Conservation (phyloP, 352 stramenopile genomes). For the Phytophthora meadii region DNA sequence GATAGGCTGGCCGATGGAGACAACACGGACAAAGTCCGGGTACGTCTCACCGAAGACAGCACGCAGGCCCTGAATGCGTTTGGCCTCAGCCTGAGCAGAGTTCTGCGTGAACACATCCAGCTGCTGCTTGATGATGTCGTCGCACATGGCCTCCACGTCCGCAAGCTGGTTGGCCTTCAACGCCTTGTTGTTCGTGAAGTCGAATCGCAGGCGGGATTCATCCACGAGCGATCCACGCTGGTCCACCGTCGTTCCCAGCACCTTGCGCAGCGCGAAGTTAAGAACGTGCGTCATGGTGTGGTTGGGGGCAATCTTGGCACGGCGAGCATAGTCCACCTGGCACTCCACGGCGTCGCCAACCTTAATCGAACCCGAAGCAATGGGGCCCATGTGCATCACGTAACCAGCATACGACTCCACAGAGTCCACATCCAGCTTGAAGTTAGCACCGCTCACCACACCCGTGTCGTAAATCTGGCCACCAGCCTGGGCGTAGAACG, state of each 20-base stretch:
- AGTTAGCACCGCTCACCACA: slow-evolving; percentile 56
- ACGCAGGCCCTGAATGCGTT: slow-evolving; percentile 95
- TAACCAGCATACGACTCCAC: slow-evolving; percentile 97
- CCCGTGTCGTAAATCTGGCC: slow-evolving; percentile 97
- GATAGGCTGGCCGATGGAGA: slow-evolving; percentile 93
- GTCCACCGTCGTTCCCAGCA: slow-evolving; percentile 94
- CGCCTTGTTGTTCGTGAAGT: slow-evolving; percentile 98
- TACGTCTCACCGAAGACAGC: slow-evolving; percentile 99
- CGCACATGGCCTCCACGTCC: slow-evolving; percentile 87
- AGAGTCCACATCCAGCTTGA: slow-evolving; percentile 85
- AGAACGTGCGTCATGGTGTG: slow-evolving; percentile 99
- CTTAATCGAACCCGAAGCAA: slow-evolving; percentile 71
- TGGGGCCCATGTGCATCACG: slow-evolving; percentile 94
- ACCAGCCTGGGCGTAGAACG: slow-evolving; percentile 98
- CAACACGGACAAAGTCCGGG: slow-evolving; percentile 97
- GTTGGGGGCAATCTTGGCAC: slow-evolving; percentile 96
- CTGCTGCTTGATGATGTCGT: slow-evolving; percentile 89
- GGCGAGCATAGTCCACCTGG: slow-evolving; percentile 95
- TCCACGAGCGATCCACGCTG: slow-evolving; percentile 98
- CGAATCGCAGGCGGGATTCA: slow-evolving; percentile 97
- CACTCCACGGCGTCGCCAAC: slow-evolving; percentile 89
- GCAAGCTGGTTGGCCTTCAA: slow-evolving; percentile 92
- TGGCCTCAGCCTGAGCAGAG: slow-evolving; percentile 93
- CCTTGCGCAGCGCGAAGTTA: slow-evolving; percentile 97
- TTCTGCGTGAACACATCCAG: slow-evolving; percentile 94